phyloP scores from a whole-genome alignment of 2,329 filamentous ascomycete species.

The Aspergillus carbonarius region DNA sequence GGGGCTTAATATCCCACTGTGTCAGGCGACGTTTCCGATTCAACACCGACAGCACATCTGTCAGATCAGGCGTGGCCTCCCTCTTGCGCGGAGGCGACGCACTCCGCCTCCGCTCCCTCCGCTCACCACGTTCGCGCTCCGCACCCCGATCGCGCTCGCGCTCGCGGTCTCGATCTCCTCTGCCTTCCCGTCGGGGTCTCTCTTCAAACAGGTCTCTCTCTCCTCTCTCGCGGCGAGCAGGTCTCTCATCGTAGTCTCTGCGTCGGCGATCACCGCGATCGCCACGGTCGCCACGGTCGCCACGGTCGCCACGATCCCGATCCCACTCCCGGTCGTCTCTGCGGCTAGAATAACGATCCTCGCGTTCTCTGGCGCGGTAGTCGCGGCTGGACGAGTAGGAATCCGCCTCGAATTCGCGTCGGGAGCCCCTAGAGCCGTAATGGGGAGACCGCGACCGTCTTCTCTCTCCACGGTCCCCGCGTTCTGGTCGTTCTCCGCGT shows the following conservation, averaged over 20 bases:
- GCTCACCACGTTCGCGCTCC: slow-evolving; percentile 26
- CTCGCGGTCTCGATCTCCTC: slow-evolving; percentile 33
- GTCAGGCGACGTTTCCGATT: slow-evolving; percentile 89
- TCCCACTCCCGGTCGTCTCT: slow-evolving; percentile 75
- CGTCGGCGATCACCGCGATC: slow-evolving; percentile 41
- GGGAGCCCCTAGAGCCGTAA: slow-evolving; percentile 63
- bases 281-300: slow-evolving; percentile 20
- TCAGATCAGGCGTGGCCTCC: slow-evolving; percentile 94
- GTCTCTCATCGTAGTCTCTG: slow-evolving; percentile 64
- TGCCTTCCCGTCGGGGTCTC: slow-evolving; percentile 48
- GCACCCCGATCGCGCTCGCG: slow-evolving; percentile 19
- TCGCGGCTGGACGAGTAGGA: slow-evolving; percentile 90
- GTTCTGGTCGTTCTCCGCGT: slow-evolving; percentile 42
- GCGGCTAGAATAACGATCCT: slow-evolving; percentile 81
- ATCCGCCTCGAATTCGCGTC: slow-evolving; percentile 75
- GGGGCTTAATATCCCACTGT: slow-evolving; percentile 99
- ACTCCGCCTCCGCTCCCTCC: slow-evolving; percentile 66
- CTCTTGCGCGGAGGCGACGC: slow-evolving; percentile 71
- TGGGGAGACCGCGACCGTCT: slow-evolving; percentile 86
- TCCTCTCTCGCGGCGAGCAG: slow-evolving; percentile 50
- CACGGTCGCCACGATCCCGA: slow-evolving; percentile 60
- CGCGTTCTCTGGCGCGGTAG: slow-evolving; percentile 88
- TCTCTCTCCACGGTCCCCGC: slow-evolving; percentile 57
- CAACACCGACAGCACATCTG: slow-evolving; percentile 75
- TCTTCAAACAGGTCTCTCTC: slow-evolving; percentile 66